Base-by-base conservation (phyloP, 176 grass and related monocot species). In the Oryza meyeriana region DNA sequence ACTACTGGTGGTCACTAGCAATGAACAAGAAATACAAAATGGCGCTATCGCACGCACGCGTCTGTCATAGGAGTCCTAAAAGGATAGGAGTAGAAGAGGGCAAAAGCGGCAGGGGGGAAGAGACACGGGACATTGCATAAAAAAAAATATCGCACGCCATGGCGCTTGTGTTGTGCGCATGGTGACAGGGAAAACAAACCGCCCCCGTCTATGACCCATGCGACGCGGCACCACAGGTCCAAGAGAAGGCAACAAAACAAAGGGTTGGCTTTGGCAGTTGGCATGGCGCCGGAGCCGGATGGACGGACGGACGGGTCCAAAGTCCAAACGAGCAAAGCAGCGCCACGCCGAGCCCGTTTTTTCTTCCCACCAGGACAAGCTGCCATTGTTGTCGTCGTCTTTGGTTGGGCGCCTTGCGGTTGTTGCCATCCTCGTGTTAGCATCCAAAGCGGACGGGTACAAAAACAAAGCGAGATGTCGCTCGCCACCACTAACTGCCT, bases 241-340 rank as follows among this genome's bases (percentile, higher is more conserved):
- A 38, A 8, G 11, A 20, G 6, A 28, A 44, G 70, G 48, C 62
- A 25, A 64, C 62, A 61, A 45, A 10, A 84, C 29, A 14, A 36
- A 55, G 20, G 39, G 39, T 4, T 52, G 52, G 18, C 11, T 85
- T 41, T 77, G 74, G 83, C 65, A 20, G 73, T n/a, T 77, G 74
- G 70, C 69, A 18, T 73, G 13, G 72, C 18, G 45, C 45, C 17
- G 16, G 47, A 31, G 4, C 12, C 38, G 42, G 42, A 44, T 1
- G 42, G 42, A 17, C 32, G 42, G 42, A 17, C 32, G 64, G 22
- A 61, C 59, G 48, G 17, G 47, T 52, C 47, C 47, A 83, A 65
- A 57, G 59, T 36, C 41, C 59, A 66, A 83, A 52, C 70, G 45
- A 47, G 6, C 28, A 0, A 24, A 17, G 0, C 52, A 17, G 0